Evolutionary conservation across 306 rosid species (phyloP).

Genomic region (Ammopiptanthus mongolicus): DNA sequence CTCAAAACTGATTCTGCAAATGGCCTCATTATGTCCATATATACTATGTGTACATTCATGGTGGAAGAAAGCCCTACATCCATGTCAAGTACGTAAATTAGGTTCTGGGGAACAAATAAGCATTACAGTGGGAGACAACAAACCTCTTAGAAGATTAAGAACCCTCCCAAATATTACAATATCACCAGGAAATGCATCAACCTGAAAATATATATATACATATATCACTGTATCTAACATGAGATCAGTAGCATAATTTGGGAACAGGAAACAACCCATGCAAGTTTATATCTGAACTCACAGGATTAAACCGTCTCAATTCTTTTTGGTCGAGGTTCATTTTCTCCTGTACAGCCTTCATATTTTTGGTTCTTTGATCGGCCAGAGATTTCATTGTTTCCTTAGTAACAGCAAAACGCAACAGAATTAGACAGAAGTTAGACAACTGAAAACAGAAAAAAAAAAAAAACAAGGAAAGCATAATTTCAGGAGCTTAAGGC

Average conservation of each 20-base stretch:
- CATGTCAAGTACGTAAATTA: slow-evolving; percentile 26
- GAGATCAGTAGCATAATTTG: slow-evolving; percentile 11
- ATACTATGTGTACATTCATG: slow-evolving; percentile 75
- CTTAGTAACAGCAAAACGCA: slow-evolving; percentile 39
- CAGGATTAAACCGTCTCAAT: slow-evolving; percentile 92
- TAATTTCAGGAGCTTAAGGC: slow-evolving; percentile 18
- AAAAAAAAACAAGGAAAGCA: not conserved
- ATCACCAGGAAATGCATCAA: slow-evolving; percentile 99
- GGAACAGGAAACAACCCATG: slow-evolving; percentile 5
- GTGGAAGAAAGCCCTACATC: slow-evolving; percentile 80
- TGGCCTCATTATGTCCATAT: slow-evolving; percentile 95
- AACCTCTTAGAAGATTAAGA: slow-evolving; percentile 96
- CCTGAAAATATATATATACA: slow-evolving; percentile 39
- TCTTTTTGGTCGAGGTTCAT: slow-evolving; percentile 77
- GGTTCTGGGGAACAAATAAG: slow-evolving; percentile 13
- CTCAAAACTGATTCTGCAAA: slow-evolving; percentile 87
- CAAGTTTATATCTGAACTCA: slow-evolving; percentile 43
- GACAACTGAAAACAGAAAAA: not conserved
- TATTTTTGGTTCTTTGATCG: slow-evolving; percentile 69
- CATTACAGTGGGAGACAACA: slow-evolving; percentile 20
- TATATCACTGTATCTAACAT: not conserved
- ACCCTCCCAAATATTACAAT: slow-evolving; percentile 91
- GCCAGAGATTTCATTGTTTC: slow-evolving; percentile 61
- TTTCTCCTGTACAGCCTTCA: slow-evolving; percentile 84
- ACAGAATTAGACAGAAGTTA: slow-evolving; percentile 18